Percentiles rank a stretch among this genome's conserved stretches.
These are phyloP conservation scores for Barbarea vulgaris DNA, from an alignment of 345 rosid genomes.

Conservation along the genomic window DNA sequence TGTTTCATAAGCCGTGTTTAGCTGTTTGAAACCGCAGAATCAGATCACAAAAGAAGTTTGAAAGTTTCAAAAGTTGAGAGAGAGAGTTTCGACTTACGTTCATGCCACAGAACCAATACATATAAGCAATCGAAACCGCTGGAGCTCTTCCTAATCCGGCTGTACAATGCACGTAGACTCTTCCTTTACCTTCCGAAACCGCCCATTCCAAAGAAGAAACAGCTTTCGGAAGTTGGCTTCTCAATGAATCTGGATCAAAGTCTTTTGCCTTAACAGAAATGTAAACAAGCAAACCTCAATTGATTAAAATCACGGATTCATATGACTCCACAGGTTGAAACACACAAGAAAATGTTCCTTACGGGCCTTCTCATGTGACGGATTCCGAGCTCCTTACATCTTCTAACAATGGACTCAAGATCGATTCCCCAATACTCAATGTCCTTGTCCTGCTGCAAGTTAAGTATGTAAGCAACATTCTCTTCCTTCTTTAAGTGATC, in stretches of 20 bases:
- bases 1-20: constrained; percentile 64
- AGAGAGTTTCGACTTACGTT: constrained; percentile 51
- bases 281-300: constrained; percentile 1
- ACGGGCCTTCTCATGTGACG: constrained; percentile 88
- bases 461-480: constrained; percentile 84
- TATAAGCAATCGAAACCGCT: constrained; percentile 80
- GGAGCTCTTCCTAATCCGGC: constrained; percentile 99
- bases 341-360: constrained; percentile 40
- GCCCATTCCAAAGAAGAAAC: constrained; percentile 91
- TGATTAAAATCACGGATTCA: not conserved
- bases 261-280: constrained; percentile 64
- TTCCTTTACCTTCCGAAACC: constrained; percentile 75
- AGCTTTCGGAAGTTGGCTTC: constrained; percentile 74
- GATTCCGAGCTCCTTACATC: constrained; percentile 65
- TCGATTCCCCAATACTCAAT: constrained; percentile 85
- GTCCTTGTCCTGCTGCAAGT: constrained; percentile 88
- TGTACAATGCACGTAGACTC: constrained; percentile 84
- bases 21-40: constrained; percentile 45
- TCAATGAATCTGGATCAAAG: constrained; percentile 83
- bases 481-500: constrained; percentile 71
- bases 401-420: constrained; percentile 51
- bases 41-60: not conserved
- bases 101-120: constrained; percentile 83
- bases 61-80: constrained; percentile 7
- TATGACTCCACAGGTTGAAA: not conserved